A percentile compares a stretch with the other conserved stretches of the same genome.
Evolutionary conservation across 2,329 filamentous ascomycete species (phyloP).

Genomic region (Leptographium wingfieldii): DNA sequence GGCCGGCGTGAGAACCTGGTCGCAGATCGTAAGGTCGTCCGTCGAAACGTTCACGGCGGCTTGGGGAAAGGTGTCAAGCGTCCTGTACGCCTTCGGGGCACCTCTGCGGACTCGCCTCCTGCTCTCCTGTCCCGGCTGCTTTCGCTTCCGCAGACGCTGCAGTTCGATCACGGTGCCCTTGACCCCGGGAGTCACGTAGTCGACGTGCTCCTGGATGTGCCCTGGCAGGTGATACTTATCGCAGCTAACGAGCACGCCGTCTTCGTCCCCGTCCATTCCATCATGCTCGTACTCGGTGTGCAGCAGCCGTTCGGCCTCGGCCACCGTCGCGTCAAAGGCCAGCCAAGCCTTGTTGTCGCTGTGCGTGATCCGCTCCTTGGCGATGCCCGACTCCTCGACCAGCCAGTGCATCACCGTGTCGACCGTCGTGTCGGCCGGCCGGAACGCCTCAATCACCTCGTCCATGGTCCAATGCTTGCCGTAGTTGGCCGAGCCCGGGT

Average conservation of each 20-base stretch:
- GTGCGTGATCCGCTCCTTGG: not conserved
- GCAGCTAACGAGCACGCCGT: constrained; percentile 10
- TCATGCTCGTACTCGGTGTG: constrained; percentile 8
- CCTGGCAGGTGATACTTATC: constrained; percentile 28
- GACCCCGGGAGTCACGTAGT: constrained; percentile 39
- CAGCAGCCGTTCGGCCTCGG: constrained; percentile 12
- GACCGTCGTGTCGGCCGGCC: constrained; percentile 22
- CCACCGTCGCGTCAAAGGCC: constrained; percentile 12
- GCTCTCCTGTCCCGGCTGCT: too few relatives aligned
- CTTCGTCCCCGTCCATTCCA: not conserved
- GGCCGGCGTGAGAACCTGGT: constrained; percentile 39
- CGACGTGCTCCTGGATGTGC: constrained; percentile 33
- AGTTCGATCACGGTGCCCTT: not conserved
- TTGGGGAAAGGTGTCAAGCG: not conserved
- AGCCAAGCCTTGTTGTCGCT: constrained; percentile 12
- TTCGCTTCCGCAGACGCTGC: not conserved
- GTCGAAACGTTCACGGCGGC: not conserved
- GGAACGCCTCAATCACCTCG: constrained; percentile 23
- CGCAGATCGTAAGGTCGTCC: constrained; percentile 27
- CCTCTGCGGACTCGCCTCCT: not conserved
- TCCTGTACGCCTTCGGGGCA: too few relatives aligned
- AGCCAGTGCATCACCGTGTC: constrained; percentile 21
- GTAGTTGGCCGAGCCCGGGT: constrained; percentile 17
- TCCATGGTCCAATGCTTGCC: constrained; percentile 23
- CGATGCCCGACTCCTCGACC: constrained; percentile 13